These are phyloP conservation scores for Dictyostelium firmibasis DNA, from an alignment of 78 protist genomes.

Conservation along the genomic window DNA sequence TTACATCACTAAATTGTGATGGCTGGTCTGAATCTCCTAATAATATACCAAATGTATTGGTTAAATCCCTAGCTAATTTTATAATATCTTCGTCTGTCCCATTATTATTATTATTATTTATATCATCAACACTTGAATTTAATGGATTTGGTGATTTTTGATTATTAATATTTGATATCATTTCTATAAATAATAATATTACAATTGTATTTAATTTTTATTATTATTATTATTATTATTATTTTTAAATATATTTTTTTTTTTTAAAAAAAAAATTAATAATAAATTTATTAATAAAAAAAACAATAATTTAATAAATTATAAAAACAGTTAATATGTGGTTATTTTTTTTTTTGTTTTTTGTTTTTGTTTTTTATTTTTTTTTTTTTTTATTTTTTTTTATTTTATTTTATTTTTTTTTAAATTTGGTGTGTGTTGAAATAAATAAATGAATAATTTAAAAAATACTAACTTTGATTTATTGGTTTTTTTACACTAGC, in stretches of 20 bases:
- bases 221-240: no score
- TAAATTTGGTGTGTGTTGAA: background rate
- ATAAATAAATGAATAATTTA: background rate
- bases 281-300: no score
- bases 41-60: conserved; percentile 67
- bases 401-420: no score
- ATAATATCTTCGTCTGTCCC: conserved; percentile 66
- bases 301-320: background rate
- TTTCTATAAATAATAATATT: background rate
- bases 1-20: conserved; percentile 73
- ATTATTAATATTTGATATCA: background rate
- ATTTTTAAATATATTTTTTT: background rate
- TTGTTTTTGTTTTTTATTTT: background rate
- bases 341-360: background rate
- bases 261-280: background rate
- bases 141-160: conserved; percentile 67
- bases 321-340: background rate
- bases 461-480: background rate
- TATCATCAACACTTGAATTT: conserved; percentile 42
- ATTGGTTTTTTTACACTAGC: background rate
- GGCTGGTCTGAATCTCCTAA: conserved; percentile 57
- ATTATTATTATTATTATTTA: background rate
- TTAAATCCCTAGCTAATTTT: conserved; percentile 66
- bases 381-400: background rate
- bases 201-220: no score